Base-by-base conservation (phyloP, 768 basidiomycete species). In the Pisolithus sp. region DNA sequence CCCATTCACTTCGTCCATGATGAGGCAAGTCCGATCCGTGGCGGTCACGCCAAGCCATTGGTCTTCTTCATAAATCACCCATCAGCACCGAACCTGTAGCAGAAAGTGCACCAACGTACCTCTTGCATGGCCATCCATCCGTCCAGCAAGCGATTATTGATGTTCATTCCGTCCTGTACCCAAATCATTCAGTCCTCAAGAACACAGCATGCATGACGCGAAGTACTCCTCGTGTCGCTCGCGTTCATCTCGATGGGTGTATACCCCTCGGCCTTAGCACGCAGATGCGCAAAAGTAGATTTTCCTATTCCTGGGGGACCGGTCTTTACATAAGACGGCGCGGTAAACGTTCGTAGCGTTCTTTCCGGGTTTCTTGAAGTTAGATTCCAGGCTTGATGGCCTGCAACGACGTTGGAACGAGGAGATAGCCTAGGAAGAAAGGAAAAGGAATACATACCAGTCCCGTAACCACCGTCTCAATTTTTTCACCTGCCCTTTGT, bases 1-100 rank as follows among this genome's bases (percentile, higher is more conserved):
- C 2, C 96, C 96, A 58, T 99, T 96, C 2, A 98, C 95, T 65
- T 99, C 96, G 62, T 99, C 96, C 95, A 99, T 97, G 64, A 99
- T 98, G 42, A 99, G 73, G 57, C 93, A 91, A 0, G 88, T 81
- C 64, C 76, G 81, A 59, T 88, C 80, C 0, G 88, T 93, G 57
- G 96, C 83, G 15, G 73, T 62, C 2, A 94, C 74, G 2, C 88
- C 93, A 2, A 80, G 71, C 1, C 79, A 55, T 88, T 90, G 9
- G 80, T 82, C 20, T 69, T 68, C 83, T 80, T 52, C 23, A 36
- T 15, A 24, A 3, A 37, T 6, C 7, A 57, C 18, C 34, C 1
- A 1, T 7, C n/a, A 43, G 24, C 2, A 9, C 24, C 5, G 28
- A 17, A 37, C 17, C 13, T 9, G n/a, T 13, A 24, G 8, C 28